Percentiles rank a stretch among this genome's conserved stretches.
Conservation (phyloP, 768 basidiomycete genomes). For the Leccinellum luteum region DNA sequence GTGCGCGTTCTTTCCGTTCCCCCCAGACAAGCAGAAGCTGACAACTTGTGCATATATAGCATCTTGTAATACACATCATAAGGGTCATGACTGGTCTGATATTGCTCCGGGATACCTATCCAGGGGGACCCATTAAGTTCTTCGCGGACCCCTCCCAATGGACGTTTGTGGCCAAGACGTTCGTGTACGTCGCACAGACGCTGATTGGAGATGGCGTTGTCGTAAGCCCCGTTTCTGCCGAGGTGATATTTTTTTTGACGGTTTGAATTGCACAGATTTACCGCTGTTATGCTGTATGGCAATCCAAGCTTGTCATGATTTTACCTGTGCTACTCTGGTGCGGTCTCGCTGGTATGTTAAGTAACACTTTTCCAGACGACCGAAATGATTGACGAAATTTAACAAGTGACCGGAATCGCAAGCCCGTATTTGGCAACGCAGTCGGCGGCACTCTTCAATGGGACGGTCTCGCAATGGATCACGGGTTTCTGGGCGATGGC, state of each 20-base stretch:
- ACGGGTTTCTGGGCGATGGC: constrained; percentile 1
- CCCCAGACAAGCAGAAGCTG: no score
- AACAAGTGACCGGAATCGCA: constrained; percentile 13
- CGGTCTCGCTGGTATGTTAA: not conserved
- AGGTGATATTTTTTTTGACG: not conserved
- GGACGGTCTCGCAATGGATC: not conserved
- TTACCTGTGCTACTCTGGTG: not conserved
- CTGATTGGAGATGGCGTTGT: not conserved
- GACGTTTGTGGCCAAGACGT: not conserved
- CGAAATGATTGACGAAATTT: not conserved
- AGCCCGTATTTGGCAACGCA: constrained; percentile 13
- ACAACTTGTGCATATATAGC: not conserved
- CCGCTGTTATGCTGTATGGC: not conserved
- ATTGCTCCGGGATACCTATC: not conserved
- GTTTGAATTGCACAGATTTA: not conserved
- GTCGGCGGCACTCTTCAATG: not conserved
- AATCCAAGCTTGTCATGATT: not conserved
- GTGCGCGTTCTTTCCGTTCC: not conserved
- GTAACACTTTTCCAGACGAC: not conserved
- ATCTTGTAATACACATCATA: not conserved
- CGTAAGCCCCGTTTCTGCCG: not conserved
- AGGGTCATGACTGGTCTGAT: not conserved
- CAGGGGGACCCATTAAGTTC: not conserved
- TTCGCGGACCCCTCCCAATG: not conserved
- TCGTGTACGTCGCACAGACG: not conserved